Evolutionary conservation across 192 early-diverging fungal species (phyloP), one percentile per base, ranked within the genome.

Genomic region (Borealophlyctis nickersoniae): DNA sequence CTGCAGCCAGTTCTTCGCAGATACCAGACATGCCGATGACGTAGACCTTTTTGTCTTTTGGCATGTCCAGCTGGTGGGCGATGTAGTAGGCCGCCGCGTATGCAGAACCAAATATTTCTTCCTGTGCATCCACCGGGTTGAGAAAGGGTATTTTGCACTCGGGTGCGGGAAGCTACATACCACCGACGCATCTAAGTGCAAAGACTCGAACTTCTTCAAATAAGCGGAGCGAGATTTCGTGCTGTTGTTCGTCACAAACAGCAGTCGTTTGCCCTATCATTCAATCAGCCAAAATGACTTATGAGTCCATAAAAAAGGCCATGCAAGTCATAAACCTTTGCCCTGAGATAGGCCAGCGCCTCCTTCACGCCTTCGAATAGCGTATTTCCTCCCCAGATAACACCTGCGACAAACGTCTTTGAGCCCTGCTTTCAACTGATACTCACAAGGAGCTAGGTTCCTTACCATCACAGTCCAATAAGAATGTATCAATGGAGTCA

Each of bases 181-280:
- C 36, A 70, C 75, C 1, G 73, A 65, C 3, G 93, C 91, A 68
- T 88, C 73, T 39, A 99, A 91, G 29, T 89, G 88, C 4, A 96
- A 73, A 49, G 73, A 80, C 51, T 77, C 66, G 70, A 99, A 95
- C 80, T 97, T 97, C 35, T 84, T 76, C 24, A 89, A 67, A 65
- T 95, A 95, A 56, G 81, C 75, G 9, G 69, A 66, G 30, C 96
- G 87, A 22, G 94, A 95, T 52, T 89, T 93, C 36, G 91, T 87
- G 72, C 89, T 91, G 81, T 99, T 99, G 85, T 99, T 99, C 33
- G 96, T 93, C 22, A 99, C 95, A 75, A 97, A 99, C 39, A 96
- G 78, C n/a, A 98, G 65, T 29, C 84, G 83, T 77, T 99, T 99
- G 32, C 89, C 91, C 64, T 74, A 24, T 52, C 4, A 9, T 14